Percentiles rank a stretch among this genome's conserved stretches.
phyloP scores from a whole-genome alignment of 2,329 filamentous ascomycete genomes.

The Colletotrichum sojae region DNA sequence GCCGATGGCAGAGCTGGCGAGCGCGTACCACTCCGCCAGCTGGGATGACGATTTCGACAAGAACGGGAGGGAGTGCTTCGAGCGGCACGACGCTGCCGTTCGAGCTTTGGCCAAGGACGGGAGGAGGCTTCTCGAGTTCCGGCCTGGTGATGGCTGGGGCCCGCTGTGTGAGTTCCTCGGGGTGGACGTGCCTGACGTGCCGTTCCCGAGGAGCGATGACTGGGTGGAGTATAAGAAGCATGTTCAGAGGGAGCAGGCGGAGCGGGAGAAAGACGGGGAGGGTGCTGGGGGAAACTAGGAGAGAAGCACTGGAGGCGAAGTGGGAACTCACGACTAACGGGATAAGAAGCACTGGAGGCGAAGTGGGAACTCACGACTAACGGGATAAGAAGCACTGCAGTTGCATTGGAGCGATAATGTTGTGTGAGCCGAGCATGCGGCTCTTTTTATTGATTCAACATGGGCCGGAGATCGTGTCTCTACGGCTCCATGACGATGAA shows the following conservation, averaged over 20 bases:
- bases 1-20: constrained; percentile 45
- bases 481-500: constrained; percentile 14
- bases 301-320: background rate
- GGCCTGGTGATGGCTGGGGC: constrained; percentile 46
- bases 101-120: constrained; percentile 35
- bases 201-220: constrained; percentile 49
- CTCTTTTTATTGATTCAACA: constrained; percentile 11
- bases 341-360: no score
- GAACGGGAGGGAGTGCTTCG: constrained; percentile 44
- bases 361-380: no score
- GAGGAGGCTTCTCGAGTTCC: constrained; percentile 47
- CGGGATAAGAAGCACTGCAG: no score
- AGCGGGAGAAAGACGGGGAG: background rate
- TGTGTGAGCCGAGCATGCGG: background rate
- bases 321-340: no score
- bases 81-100: constrained; percentile 46
- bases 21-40: constrained; percentile 47
- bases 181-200: constrained; percentile 40
- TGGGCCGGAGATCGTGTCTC: constrained; percentile 26
- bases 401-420: no score
- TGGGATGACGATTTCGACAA: constrained; percentile 48
- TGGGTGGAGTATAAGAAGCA: constrained; percentile 49
- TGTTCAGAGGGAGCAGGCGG: constrained; percentile 41
- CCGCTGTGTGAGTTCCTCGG: constrained; percentile 48
- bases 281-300: background rate